These are phyloP conservation scores for Massarina eburnea DNA, from an alignment of 2,329 filamentous ascomycete species.

Conservation along the genomic window DNA sequence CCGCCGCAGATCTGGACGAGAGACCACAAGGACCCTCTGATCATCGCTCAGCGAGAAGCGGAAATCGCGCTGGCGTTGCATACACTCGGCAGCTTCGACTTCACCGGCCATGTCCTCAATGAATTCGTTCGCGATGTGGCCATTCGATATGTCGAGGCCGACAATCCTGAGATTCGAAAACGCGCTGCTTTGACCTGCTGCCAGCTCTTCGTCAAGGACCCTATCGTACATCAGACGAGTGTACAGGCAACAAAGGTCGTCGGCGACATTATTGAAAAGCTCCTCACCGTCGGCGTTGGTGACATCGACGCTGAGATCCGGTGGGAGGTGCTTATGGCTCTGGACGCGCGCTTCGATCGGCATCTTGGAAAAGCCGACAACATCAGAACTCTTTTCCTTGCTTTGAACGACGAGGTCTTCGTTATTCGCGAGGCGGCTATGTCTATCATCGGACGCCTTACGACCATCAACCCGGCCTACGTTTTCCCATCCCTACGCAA, in stretches of 20 bases:
- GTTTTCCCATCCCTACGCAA: slow-evolving; percentile 95
- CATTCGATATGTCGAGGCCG: slow-evolving; percentile 96
- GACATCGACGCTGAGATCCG: slow-evolving; percentile 87
- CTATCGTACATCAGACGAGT: slow-evolving; percentile 96
- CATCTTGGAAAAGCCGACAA: slow-evolving; percentile 98
- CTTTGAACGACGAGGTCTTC: slow-evolving; percentile 93
- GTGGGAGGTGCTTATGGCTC: slow-evolving; percentile 80
- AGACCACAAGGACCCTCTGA: slow-evolving; percentile 80
- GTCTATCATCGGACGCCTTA: slow-evolving; percentile 91
- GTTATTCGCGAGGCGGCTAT: slow-evolving; percentile 92
- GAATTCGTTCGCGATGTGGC: slow-evolving; percentile 98
- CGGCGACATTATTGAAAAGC: slow-evolving; percentile 94
- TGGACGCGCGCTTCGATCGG: slow-evolving; percentile 92
- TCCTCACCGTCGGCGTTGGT: slow-evolving; percentile 91
- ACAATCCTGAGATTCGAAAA: slow-evolving; percentile 89
- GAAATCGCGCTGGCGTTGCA: slow-evolving; percentile 93
- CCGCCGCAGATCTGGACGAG: slow-evolving; percentile 82
- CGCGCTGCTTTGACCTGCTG: slow-evolving; percentile 96
- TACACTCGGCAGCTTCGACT: slow-evolving; percentile 97
- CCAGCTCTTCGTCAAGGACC: slow-evolving; percentile 94
- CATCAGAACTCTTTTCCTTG: slow-evolving; percentile 91
- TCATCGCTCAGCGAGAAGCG: slow-evolving; percentile 76
- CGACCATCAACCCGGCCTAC: slow-evolving; percentile 90
- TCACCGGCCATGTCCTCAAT: slow-evolving; percentile 83
- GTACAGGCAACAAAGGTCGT: slow-evolving; percentile 97